Evolutionary conservation across 345 rosid genomes (phyloP).

Genomic region (Eucalyptus melliodora): DNA sequence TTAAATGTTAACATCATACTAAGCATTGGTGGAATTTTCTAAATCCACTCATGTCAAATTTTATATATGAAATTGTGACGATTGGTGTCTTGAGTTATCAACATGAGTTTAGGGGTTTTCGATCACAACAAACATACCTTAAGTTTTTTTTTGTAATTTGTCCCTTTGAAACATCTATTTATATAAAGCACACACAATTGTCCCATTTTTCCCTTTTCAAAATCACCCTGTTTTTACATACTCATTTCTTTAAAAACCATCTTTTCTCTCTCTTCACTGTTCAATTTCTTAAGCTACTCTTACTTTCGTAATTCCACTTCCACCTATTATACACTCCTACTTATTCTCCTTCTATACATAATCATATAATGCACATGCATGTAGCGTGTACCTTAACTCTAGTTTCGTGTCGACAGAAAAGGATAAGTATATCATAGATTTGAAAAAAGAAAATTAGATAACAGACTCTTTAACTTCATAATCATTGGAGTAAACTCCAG

Average conservation of each 20-base stretch:
- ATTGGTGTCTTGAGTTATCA: neutral
- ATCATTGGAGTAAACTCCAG: fast-evolving
- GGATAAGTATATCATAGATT: neutral
- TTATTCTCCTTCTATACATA: neutral
- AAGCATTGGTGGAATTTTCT: neutral
- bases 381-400: neutral
- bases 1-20: neutral
- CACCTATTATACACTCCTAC: neutral
- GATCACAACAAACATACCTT: fast-evolving
- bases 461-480: neutral
- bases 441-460: neutral
- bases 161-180: neutral
- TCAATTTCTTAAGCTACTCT: neutral
- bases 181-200: neutral
- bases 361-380: neutral
- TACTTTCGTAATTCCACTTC: neutral
- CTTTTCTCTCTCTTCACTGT: neutral
- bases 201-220: neutral
- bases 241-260: neutral
- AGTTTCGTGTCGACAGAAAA: neutral
- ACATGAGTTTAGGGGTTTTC: neutral
- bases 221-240: neutral
- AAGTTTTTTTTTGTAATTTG: neutral
- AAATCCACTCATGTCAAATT: neutral
- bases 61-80: neutral